Evolutionary conservation across 768 basidiomycete genomes (phyloP), one percentile per base, ranked within the genome.

Genomic region (Agrocybe pediades): DNA sequence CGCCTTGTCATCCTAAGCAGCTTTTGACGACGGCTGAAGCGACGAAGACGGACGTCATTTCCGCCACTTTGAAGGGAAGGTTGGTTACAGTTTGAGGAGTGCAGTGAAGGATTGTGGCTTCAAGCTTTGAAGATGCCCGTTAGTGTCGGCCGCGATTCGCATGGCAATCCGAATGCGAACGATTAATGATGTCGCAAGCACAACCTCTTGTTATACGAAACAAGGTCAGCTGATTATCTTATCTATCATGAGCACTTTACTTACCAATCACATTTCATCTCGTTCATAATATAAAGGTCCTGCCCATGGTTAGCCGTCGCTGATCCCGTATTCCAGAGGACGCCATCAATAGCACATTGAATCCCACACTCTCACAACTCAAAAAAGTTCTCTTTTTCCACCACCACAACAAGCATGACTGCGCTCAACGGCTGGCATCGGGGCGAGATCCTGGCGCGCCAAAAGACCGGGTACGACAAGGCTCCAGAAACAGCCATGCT

Each of bases 381-480:
- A 45, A 45, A 15, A 9, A 7, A 7, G n/a, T 7, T 41, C 9
- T 41, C 40, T 16, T 8, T 41, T 25, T 49, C 20, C 11, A 11
- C n/a, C 15, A 41, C n/a, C n/a, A 41, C 40, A 15, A 19, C 42
- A 8, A 53, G 21, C 40, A 68, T 68, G 67, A 52, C 61, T 45
- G 56, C 65, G 7, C 71, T 77, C 17, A 69, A 69, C n/a, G 78
- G 75, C 33, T 80, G 78, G 79, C 80, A 82, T 54, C 64, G 62
- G 6, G 85, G 85, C 58, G 84, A 86, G 66, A 70, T 64, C 7
- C 56, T 70, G 15, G 77, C 84, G 1, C 84, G 81, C 56, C 61
- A 66, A 47, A 78, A 78, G 60, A 69, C 84, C 25, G 75, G 75
- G 3, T 74, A 71, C 42, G 70, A 68, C 30, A 67, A 63, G 6